phyloP scores from a whole-genome alignment of 2,329 filamentous ascomycete species.

The Aspergillus quadricinctus region DNA sequence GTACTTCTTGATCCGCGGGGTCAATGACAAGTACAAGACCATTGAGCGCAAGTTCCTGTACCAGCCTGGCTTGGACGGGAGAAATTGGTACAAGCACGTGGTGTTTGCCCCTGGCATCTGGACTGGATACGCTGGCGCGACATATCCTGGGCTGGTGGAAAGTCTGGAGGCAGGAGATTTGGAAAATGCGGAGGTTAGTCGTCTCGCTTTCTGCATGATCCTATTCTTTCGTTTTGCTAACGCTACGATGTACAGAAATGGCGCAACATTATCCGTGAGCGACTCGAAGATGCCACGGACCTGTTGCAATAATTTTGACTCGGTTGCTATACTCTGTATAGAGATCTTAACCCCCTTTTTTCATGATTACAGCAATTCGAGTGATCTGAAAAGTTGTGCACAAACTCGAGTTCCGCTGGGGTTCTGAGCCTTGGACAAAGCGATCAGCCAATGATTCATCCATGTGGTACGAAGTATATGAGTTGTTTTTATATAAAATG shows the following conservation, averaged over 20 bases:
- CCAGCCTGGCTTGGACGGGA: constrained; percentile 67
- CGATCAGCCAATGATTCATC: background rate
- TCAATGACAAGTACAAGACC: constrained; percentile 78
- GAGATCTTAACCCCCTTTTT: background rate
- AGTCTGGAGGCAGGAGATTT: constrained; percentile 51
- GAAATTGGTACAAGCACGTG: constrained; percentile 90
- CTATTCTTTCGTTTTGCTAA: constrained; percentile 1
- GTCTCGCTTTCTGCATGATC: background rate
- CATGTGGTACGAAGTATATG: background rate
- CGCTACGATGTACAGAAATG: constrained; percentile 34
- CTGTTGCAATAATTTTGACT: constrained; percentile 28
- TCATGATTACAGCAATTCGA: background rate
- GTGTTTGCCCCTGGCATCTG: constrained; percentile 87
- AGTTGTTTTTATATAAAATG: background rate
- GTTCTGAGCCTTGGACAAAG: background rate
- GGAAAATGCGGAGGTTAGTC: constrained; percentile 49
- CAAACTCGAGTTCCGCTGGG: background rate
- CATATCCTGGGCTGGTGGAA: constrained; percentile 62
- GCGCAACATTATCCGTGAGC: constrained; percentile 35
- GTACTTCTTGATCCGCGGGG: constrained; percentile 57
- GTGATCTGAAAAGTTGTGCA: background rate
- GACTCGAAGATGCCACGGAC: constrained; percentile 29
- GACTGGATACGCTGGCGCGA: constrained; percentile 81
- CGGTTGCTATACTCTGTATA: background rate
- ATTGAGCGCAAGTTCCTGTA: constrained; percentile 79